Evolutionary conservation across 2,329 filamentous ascomycete species (phyloP).

Genomic region (Penicillium sp.): DNA sequence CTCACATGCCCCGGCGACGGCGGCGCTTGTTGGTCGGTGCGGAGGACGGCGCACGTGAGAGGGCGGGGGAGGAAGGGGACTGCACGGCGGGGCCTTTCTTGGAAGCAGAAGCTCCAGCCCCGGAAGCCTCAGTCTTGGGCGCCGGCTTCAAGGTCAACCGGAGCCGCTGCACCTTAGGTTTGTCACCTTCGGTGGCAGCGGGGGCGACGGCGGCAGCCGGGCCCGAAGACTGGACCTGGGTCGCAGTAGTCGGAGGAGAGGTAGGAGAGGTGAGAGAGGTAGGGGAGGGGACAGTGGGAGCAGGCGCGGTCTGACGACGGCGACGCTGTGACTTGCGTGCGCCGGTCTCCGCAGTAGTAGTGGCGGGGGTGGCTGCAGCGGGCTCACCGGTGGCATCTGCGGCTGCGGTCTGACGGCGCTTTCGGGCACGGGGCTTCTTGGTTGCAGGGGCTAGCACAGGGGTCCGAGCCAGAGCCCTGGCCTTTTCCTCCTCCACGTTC

Average conservation of each 20-base stretch:
- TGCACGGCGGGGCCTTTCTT: neutral
- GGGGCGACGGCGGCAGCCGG: neutral
- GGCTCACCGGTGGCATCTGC: neutral
- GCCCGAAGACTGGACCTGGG: neutral
- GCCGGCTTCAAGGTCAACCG: constrained; percentile 13
- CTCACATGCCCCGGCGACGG: neutral
- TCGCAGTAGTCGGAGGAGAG: neutral
- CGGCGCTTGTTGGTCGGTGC: neutral
- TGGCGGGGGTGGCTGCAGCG: neutral
- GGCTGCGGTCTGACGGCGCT: constrained; percentile 6
- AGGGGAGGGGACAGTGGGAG: neutral
- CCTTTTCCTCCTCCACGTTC: constrained; percentile 10
- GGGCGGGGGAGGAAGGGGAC: neutral
- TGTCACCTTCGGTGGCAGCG: neutral
- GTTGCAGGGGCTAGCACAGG: neutral
- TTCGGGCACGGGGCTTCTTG: constrained; percentile 10
- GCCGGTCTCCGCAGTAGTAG: neutral
- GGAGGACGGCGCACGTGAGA: neutral
- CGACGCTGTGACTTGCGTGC: constrained; percentile 6
- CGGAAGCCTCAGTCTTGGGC: neutral
- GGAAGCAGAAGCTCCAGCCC: neutral
- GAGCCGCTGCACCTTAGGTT: constrained; percentile 12
- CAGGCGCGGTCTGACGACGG: constrained; percentile 6
- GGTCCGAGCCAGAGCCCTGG: constrained; percentile 1
- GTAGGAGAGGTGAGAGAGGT: neutral